These are phyloP conservation scores for Ogataea siamensis DNA, from an alignment of 805 yeast genomes.

Conservation along the genomic window DNA sequence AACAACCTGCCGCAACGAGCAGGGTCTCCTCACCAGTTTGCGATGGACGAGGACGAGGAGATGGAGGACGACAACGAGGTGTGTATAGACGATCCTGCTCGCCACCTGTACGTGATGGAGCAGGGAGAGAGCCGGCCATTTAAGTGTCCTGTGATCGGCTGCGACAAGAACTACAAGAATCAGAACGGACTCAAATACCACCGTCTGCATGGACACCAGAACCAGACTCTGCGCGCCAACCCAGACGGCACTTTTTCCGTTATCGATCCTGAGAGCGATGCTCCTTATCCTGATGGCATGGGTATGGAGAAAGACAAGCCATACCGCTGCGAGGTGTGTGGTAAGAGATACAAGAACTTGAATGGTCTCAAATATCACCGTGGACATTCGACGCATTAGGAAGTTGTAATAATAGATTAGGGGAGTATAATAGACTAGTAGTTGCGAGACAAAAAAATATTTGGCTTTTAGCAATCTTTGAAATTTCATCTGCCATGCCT, in stretches of 20 bases:
- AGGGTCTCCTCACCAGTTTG: slow-evolving; percentile 30
- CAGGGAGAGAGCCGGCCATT: slow-evolving; percentile 91
- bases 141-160: slow-evolving; percentile 97
- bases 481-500: slow-evolving; percentile 25
- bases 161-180: slow-evolving; percentile 95
- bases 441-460: neutral
- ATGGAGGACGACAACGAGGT: slow-evolving; percentile 39
- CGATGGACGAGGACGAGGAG: slow-evolving; percentile 36
- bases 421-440: slow-evolving; percentile 4
- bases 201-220: slow-evolving; percentile 94
- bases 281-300: slow-evolving; percentile 90
- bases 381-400: slow-evolving; percentile 89
- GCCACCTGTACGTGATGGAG: slow-evolving; percentile 90
- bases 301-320: slow-evolving; percentile 98
- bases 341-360: slow-evolving; percentile 91
- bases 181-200: slow-evolving; percentile 97
- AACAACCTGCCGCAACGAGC: slow-evolving; percentile 13
- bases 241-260: slow-evolving; percentile 92
- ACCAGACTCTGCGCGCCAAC: slow-evolving; percentile 85
- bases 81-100: slow-evolving; percentile 94
- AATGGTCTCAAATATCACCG: slow-evolving; percentile 96
- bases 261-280: slow-evolving; percentile 85
- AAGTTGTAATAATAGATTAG: slow-evolving; percentile 10
- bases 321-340: slow-evolving; percentile 96
- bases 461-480: slow-evolving; percentile 8